phyloP scores from a whole-genome alignment of 768 basidiomycete genomes.

The Cystobasidium ongulense region DNA sequence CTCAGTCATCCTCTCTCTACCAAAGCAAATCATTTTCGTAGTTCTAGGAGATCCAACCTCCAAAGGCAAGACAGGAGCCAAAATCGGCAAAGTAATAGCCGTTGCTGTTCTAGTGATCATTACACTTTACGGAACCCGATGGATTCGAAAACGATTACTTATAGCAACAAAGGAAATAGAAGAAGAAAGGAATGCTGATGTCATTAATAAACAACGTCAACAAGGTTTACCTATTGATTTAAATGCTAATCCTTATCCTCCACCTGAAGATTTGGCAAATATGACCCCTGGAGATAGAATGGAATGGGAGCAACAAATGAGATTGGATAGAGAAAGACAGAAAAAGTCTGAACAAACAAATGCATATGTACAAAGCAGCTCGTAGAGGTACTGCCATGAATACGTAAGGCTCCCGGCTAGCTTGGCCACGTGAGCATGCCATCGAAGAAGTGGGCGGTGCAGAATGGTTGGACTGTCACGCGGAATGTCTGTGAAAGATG shows the following conservation, averaged over 20 bases:
- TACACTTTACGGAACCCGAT: neutral
- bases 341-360: neutral
- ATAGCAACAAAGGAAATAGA: slow-evolving; percentile 3
- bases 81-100: neutral
- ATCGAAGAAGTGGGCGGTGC: too few relatives aligned
- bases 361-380: neutral
- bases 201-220: neutral
- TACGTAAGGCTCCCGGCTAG: too few relatives aligned
- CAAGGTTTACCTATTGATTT: neutral
- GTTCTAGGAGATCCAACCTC: slow-evolving; percentile 15
- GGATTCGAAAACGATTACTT: neutral
- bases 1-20: slow-evolving; percentile 26
- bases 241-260: neutral
- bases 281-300: neutral
- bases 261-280: neutral
- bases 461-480: too few relatives aligned
- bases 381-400: too few relatives aligned
- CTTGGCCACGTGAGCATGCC: too few relatives aligned
- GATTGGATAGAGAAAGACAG: neutral
- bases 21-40: slow-evolving; percentile 20
- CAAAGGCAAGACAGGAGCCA: slow-evolving; percentile 4
- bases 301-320: slow-evolving; percentile 2
- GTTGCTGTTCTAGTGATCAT: slow-evolving; percentile 9
- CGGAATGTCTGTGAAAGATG: too few relatives aligned
- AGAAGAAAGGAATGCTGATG: slow-evolving; percentile 7